Evolutionary conservation across 345 rosid species (phyloP), one percentile per base, ranked within the genome.

Genomic region (Gossypioides kirkii): DNA sequence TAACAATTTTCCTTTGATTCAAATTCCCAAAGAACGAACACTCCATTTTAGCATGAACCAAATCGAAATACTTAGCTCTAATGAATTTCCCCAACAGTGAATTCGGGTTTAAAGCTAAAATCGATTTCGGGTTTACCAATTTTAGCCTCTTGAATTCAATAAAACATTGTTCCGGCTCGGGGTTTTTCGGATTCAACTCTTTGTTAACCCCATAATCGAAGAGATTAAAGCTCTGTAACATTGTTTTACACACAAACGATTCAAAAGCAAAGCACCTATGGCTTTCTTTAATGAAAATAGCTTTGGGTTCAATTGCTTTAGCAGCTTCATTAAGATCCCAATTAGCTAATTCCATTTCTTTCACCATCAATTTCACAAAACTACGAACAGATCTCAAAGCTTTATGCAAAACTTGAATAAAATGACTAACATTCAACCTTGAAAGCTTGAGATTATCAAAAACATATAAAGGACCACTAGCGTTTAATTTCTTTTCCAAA

Each of bases 1-100:
- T 86, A 42, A 95, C 80, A 23, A 84, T 66, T 80, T 95, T 95
- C 79, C 99, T 82, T 81, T 90, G 97, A 86, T 83, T 90, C 85
- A 91, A 77, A 70, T 89, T 95, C 42, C 98, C 90, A 65, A 92
- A 95, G 68, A 95, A 85, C 0, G 98, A 92, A 58, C 97, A 92
- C 82, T 95, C 99, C 99, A 95, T 92, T 76, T 95, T 95, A 43
- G 98, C 96, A 82, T 95, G 99, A 0, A 95, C 93, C 1, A 95
- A 84, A 53, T 77, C 81, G 54, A 82, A 80, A 69, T 95, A 95
- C 87, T 89, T 95, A 8, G 76, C 77, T 12, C 92, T 82, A 17
- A 79, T 74, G 73, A 92, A 89, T 70, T 67, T 77, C 4, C 90
- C 90, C 1, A 95, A 79, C 6, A 86, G 72, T 0, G 94, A 85